phyloP scores from a whole-genome alignment of 495 filamentous ascomycete species.

The Penicillium steckii region DNA sequence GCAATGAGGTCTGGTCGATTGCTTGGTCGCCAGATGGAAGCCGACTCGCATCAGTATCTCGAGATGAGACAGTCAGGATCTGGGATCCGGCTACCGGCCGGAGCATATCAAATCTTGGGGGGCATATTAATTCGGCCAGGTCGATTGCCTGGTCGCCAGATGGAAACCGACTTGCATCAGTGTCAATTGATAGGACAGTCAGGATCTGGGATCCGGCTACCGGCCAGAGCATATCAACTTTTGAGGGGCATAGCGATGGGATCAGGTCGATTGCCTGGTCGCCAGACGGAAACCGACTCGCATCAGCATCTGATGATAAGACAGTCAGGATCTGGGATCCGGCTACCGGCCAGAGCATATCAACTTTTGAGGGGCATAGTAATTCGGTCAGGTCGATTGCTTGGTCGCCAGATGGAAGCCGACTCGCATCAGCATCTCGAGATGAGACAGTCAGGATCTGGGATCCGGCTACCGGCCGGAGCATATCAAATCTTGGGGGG shows the following conservation, averaged over 20 bases:
- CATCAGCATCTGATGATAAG: conserved; percentile 26
- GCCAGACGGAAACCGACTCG: conserved; percentile 16
- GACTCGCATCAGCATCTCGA: conserved; percentile 5
- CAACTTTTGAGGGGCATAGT: conserved; percentile 20
- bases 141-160: not conserved
- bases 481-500: not conserved
- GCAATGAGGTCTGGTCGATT: not conserved
- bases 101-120: not conserved
- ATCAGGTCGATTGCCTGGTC: not conserved
- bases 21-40: not conserved
- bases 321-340: conserved; percentile 32
- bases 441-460: conserved; percentile 3
- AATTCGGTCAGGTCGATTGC: conserved; percentile 15
- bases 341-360: conserved; percentile 14
- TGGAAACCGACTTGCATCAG: not conserved
- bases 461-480: not conserved
- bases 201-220: not conserved
- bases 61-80: not conserved
- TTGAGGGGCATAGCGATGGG: not conserved
- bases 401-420: conserved; percentile 11
- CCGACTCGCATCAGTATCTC: not conserved
- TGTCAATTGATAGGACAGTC: not conserved
- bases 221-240: not conserved
- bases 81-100: not conserved
- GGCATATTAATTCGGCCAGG: not conserved